These are phyloP conservation scores for Ramicandelaber brevisporus DNA, from an alignment of 192 early-diverging fungal species.

Conservation along the genomic window DNA sequence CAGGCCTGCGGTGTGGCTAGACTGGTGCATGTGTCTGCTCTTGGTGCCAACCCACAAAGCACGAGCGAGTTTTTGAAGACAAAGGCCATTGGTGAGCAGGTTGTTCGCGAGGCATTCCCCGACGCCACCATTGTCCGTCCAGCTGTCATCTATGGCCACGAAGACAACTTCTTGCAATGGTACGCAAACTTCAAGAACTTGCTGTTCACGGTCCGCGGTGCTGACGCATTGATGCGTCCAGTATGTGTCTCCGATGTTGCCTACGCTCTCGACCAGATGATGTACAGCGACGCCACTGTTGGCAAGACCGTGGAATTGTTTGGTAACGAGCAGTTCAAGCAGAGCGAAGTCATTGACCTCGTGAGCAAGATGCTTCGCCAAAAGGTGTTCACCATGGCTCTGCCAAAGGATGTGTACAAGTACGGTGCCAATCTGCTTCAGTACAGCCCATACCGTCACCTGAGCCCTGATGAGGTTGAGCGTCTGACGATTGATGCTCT, in stretches of 20 bases:
- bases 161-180: conserved; percentile 81
- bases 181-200: conserved; percentile 30
- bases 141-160: conserved; percentile 63
- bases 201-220: conserved; percentile 12
- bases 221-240: conserved; percentile 13
- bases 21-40: conserved; percentile 69
- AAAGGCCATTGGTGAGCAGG: conserved; percentile 81
- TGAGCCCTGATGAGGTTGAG: conserved; percentile 70
- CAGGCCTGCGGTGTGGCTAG: conserved; percentile 57
- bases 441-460: conserved; percentile 44
- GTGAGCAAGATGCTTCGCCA: conserved; percentile 30
- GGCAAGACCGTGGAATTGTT: conserved; percentile 81
- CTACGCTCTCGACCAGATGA: conserved; percentile 44
- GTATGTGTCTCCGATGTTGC: conserved; percentile 67
- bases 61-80: conserved; percentile 49
- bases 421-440: conserved; percentile 30
- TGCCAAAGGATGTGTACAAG: conserved; percentile 52
- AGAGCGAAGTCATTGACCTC: conserved; percentile 41
- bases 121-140: conserved; percentile 86
- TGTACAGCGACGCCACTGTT: conserved; percentile 37
- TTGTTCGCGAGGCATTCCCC: conserved; percentile 72
- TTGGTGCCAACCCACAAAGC: conserved; percentile 55
- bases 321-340: conserved; percentile 50
- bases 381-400: conserved; percentile 29
- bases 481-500: conserved; percentile 48